Conservation (phyloP, 2,329 filamentous ascomycete species). For the Xylaria sp. region DNA sequence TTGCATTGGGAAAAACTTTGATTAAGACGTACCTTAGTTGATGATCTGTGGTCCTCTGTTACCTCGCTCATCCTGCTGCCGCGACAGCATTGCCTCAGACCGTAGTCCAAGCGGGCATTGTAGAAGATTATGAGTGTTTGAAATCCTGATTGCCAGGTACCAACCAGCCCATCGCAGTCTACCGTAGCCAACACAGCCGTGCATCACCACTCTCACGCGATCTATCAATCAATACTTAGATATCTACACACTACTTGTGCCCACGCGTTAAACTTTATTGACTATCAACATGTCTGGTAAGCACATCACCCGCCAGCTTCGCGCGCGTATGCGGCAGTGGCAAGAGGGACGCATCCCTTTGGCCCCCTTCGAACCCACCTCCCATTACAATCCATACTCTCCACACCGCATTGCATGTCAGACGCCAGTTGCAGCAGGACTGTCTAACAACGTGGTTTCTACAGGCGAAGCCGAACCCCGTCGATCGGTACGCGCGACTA, state of each 20-base stretch:
- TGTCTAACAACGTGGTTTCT: constrained; percentile 34
- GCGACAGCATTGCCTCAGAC: constrained; percentile 33
- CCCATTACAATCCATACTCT: neutral
- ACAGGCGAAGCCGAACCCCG: constrained; percentile 73
- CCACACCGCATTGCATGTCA: neutral
- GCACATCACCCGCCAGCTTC: constrained; percentile 32
- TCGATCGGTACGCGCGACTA: constrained; percentile 93
- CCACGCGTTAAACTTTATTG: constrained; percentile 16
- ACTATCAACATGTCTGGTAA: constrained; percentile 43
- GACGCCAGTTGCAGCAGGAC: neutral
- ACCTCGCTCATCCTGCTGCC: constrained; percentile 11
- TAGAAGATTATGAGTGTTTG: constrained; percentile 45
- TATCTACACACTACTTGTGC: constrained; percentile 22
- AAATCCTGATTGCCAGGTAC: constrained; percentile 28
- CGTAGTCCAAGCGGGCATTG: constrained; percentile 40
- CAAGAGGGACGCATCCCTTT: neutral
- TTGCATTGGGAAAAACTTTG: constrained; percentile 23
- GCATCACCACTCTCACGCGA: constrained; percentile 20
- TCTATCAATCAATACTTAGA: constrained; percentile 20
- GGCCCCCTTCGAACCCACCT: constrained; percentile 2
- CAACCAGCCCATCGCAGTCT: constrained; percentile 11
- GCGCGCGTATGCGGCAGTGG: constrained; percentile 17
- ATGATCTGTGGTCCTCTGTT: constrained; percentile 25
- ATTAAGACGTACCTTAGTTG: constrained; percentile 32
- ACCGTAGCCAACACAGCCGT: constrained; percentile 36